Evolutionary conservation across 805 yeast genomes (phyloP).

Genomic region (Jamesozyma piceae): DNA sequence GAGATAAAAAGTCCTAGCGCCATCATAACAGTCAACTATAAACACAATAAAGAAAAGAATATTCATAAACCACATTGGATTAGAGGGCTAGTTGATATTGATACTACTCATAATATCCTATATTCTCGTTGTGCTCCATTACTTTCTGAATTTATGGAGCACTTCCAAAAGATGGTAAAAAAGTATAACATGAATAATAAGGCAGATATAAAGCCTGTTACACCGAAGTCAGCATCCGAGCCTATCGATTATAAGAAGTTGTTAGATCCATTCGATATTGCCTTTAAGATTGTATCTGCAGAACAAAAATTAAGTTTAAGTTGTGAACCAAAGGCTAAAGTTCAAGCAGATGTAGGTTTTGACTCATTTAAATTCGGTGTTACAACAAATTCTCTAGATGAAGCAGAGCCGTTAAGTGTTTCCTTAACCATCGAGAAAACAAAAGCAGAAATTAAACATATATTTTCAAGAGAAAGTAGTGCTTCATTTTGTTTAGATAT

Average conservation of each 20-base stretch:
- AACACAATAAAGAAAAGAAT: constrained; percentile 8
- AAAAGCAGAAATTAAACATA: constrained; percentile 72
- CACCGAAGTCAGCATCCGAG: constrained; percentile 2
- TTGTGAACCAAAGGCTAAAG: constrained; percentile 91
- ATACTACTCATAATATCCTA: constrained; percentile 59
- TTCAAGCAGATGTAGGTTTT: constrained; percentile 73
- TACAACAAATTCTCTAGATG: constrained; percentile 39
- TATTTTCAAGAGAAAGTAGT: constrained; percentile 82
- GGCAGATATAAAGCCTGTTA: background rate
- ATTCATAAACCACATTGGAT: constrained; percentile 19
- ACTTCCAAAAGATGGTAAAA: constrained; percentile 41
- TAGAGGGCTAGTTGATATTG: constrained; percentile 21
- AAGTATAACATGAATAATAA: constrained; percentile 13
- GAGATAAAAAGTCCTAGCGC: constrained; percentile 71
- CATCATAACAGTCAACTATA: constrained; percentile 46
- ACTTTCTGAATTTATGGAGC: constrained; percentile 46
- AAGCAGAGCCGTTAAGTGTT: constrained; percentile 35
- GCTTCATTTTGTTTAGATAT: constrained; percentile 50
- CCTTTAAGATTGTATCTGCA: constrained; percentile 54
- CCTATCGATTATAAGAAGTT: constrained; percentile 35
- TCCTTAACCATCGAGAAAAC: constrained; percentile 45
- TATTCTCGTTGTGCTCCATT: constrained; percentile 75
- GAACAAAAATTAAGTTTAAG: constrained; percentile 69
- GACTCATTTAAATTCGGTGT: constrained; percentile 56
- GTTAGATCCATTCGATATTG: constrained; percentile 49